Evolutionary conservation across 192 early-diverging fungal species (phyloP).

Genomic region (Dissophora globulifera): DNA sequence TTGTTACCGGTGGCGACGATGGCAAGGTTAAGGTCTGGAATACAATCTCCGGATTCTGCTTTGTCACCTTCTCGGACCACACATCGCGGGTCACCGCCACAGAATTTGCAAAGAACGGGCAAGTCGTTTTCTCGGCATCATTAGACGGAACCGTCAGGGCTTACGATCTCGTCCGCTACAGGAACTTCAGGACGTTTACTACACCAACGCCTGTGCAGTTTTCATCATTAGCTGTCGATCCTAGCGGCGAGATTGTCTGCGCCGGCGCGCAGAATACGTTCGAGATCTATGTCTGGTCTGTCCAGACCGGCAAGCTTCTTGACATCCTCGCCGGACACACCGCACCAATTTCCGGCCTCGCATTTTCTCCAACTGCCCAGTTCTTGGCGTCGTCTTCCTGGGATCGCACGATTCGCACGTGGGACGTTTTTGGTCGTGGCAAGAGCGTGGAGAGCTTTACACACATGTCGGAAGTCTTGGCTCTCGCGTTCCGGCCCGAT

Average conservation of each 20-base stretch:
- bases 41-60: slow-evolving; percentile 94
- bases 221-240: slow-evolving; percentile 91
- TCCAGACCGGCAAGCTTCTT: slow-evolving; percentile 97
- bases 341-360: slow-evolving; percentile 86
- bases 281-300: slow-evolving; percentile 98
- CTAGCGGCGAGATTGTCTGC: slow-evolving; percentile 96
- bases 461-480: slow-evolving; percentile 86
- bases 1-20: slow-evolving; percentile 97
- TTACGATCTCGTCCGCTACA: slow-evolving; percentile 95
- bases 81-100: slow-evolving; percentile 80
- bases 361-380: slow-evolving; percentile 87
- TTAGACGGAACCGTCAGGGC: slow-evolving; percentile 99
- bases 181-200: slow-evolving; percentile 98
- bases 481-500: slow-evolving; percentile 90
- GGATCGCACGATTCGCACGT: slow-evolving; percentile 90
- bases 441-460: slow-evolving; percentile 80
- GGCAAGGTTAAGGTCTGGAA: slow-evolving; percentile 99
- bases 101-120: slow-evolving; percentile 93
- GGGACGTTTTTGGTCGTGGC: slow-evolving; percentile 94
- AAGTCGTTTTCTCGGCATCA: slow-evolving; percentile 93
- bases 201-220: slow-evolving; percentile 97
- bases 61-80: slow-evolving; percentile 97
- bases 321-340: slow-evolving; percentile 95
- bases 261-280: slow-evolving; percentile 95
- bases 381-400: slow-evolving; percentile 89